A percentile compares a stretch with the other conserved stretches of the same genome.
Evolutionary conservation across 768 basidiomycete species (phyloP).

Genomic region (Kwoniella bestiolae): DNA sequence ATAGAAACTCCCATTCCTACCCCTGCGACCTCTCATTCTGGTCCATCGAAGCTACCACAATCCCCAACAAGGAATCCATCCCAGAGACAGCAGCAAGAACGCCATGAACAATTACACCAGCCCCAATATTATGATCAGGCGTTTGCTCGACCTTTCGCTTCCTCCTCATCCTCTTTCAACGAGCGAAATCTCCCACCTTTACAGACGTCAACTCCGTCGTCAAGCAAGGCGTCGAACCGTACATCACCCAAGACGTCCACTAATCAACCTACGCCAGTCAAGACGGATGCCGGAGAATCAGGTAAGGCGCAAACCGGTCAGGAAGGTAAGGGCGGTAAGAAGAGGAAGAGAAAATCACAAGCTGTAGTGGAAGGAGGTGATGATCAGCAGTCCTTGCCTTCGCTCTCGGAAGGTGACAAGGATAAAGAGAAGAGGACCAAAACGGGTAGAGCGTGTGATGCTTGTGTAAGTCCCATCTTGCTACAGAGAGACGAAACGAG

Average conservation of each 20-base stretch:
- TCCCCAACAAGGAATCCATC: neutral
- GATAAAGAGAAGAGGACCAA: constrained; percentile 54
- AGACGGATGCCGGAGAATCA: neutral
- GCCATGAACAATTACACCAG: neutral
- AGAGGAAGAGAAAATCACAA: constrained; percentile 20
- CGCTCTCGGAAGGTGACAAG: constrained; percentile 12
- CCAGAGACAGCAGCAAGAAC: neutral
- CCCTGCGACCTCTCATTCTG: neutral
- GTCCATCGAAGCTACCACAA: neutral
- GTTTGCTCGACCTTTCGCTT: neutral
- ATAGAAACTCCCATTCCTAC: neutral
- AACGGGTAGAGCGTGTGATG: constrained; percentile 56
- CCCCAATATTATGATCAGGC: neutral
- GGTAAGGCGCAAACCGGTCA: neutral
- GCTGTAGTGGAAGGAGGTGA: neutral
- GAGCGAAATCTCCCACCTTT: neutral
- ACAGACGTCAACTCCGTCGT: neutral
- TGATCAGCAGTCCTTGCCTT: neutral
- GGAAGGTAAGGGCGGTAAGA: constrained; percentile 1
- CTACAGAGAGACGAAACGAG: too few relatives aligned
- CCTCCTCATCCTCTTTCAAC: neutral
- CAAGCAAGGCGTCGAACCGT: neutral
- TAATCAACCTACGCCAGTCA: neutral
- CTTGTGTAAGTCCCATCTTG: constrained; percentile 55
- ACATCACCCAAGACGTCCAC: neutral